Evolutionary conservation across 441 rosid species (phyloP), one percentile per base, ranked within the genome.

Genomic region (Mallotus japonicus): DNA sequence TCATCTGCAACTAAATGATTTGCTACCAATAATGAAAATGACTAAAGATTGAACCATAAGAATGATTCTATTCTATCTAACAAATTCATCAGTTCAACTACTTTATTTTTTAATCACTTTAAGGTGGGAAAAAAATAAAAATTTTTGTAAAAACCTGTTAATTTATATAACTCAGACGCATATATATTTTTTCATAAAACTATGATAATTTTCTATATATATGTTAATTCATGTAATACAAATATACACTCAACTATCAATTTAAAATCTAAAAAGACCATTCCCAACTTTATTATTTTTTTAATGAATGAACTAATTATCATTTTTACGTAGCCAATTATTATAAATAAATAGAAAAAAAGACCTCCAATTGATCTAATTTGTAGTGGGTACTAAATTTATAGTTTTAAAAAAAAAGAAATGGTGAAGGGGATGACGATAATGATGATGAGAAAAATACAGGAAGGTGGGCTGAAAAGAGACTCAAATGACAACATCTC

Each of bases 401-500:
- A 11, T 10, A 49, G 53, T 49, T 10, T 14, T 49, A 49, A 49
- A 49, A 49, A 61, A 61, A 5, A 61, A 8, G n/a, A 32, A 61
- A 59, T 14, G 13, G 19, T 61, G 19, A 61, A 60, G 64, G 7
- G 42, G 64, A 61, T 61, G 64, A 34, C 1, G 62, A 59, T 28
- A 37, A 13, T 2, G 17, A 32, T 61, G 64, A 61, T 4, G 44
- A 32, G 19, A 61, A 32, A 62, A 37, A 62, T 16, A 62, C 40
- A 3, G 16, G 24, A 62, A 37, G 49, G 50, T 34, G 44, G 62
- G 64, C 44, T 6, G 66, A 16, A 16, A 62, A 37, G 49, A 37
- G 50, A 62, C 47, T 62, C 66, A 16, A 37, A 37, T 37, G 50
- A 62, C 66, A 40, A 62, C 54, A 69, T 72, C 82, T 61, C 66